Evolutionary conservation across 768 basidiomycete genomes (phyloP).

Genomic region (Auricularia cornea): DNA sequence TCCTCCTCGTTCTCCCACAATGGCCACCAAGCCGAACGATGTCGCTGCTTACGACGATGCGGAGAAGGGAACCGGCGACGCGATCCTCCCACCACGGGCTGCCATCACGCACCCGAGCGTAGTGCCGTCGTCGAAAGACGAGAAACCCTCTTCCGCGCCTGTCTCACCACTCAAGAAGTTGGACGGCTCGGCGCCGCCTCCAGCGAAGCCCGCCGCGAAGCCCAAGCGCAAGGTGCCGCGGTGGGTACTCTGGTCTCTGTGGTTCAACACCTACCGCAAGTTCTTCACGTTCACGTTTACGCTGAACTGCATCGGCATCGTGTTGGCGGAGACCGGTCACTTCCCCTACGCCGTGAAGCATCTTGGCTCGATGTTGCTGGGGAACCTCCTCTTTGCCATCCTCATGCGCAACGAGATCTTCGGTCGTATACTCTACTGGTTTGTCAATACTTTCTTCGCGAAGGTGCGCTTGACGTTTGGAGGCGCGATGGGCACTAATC

Average conservation of each 20-base stretch:
- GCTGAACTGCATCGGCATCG: conserved; percentile 52
- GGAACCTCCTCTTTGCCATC: conserved; percentile 64
- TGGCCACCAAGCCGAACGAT: conserved; percentile 37
- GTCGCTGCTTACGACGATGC: conserved; percentile 41
- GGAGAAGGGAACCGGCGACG: conserved; percentile 44
- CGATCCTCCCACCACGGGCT: background rate
- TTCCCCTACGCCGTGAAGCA: conserved; percentile 63
- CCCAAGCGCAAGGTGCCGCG: conserved; percentile 50
- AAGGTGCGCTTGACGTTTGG: conserved; percentile 36
- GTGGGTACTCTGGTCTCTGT: conserved; percentile 54
- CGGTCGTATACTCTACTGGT: conserved; percentile 62
- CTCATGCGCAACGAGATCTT: conserved; percentile 79
- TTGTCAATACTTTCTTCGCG: conserved; percentile 68
- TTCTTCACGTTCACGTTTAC: conserved; percentile 58
- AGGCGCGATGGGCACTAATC: background rate
- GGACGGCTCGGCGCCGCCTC: background rate
- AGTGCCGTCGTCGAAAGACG: conserved; percentile 13
- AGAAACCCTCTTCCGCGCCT: conserved; percentile 29
- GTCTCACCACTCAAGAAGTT: background rate
- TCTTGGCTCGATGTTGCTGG: conserved; percentile 63
- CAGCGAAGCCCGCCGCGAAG: conserved; percentile 31
- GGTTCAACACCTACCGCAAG: conserved; percentile 78
- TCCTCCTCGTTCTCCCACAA: conserved; percentile 15
- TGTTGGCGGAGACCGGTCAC: conserved; percentile 50
- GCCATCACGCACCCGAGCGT: conserved; percentile 10